Conservation (phyloP, 495 filamentous ascomycete genomes). For the Talaromyces thailandensis region DNA sequence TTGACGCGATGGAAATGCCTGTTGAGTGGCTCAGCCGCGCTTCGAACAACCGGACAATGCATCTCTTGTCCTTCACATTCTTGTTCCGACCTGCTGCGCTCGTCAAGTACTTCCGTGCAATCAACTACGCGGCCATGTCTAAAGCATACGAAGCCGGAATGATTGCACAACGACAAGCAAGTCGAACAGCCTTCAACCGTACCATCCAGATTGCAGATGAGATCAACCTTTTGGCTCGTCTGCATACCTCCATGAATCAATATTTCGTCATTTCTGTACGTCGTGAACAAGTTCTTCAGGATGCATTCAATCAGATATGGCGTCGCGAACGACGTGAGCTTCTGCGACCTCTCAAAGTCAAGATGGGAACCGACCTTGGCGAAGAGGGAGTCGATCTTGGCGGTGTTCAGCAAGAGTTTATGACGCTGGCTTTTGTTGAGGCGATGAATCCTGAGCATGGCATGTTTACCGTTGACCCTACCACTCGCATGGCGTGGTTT, state of each 20-base stretch:
- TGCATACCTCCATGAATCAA: conserved; percentile 55
- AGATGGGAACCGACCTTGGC: conserved; percentile 67
- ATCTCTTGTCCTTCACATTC: conserved; percentile 75
- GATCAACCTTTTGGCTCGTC: conserved; percentile 45
- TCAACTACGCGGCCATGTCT: conserved; percentile 79
- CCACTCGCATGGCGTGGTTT: conserved; percentile 78
- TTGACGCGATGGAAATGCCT: conserved; percentile 71
- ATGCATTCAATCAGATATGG: conserved; percentile 86
- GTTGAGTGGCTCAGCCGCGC: conserved; percentile 55
- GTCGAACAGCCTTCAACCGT: conserved; percentile 42
- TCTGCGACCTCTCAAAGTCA: conserved; percentile 76
- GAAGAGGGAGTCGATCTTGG: conserved; percentile 91
- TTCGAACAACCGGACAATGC: conserved; percentile 50
- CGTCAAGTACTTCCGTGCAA: conserved; percentile 79
- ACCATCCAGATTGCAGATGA: conserved; percentile 32
- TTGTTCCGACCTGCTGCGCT: conserved; percentile 65
- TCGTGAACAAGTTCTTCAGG: conserved; percentile 58
- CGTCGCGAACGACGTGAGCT: conserved; percentile 73
- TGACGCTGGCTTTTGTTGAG: conserved; percentile 70
- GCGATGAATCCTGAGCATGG: conserved; percentile 68
- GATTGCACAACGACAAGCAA: conserved; percentile 50
- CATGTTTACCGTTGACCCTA: conserved; percentile 65
- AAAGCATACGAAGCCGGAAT: conserved; percentile 62
- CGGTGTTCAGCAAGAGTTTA: conserved; percentile 93
- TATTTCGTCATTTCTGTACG: conserved; percentile 73